Conservation (phyloP, 805 yeast genomes). For the Pichia cephalocereana region DNA sequence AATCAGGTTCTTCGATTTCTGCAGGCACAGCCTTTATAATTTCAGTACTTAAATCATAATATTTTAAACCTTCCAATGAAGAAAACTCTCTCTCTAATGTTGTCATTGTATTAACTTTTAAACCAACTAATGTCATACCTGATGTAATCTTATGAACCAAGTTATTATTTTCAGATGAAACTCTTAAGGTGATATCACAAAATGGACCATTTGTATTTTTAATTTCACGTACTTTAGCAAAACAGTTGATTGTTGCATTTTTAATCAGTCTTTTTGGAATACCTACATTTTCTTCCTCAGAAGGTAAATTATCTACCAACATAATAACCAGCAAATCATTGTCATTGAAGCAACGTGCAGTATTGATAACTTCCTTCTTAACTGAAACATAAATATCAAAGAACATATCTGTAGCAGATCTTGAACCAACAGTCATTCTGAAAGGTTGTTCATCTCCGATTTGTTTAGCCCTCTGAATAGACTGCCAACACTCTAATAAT, state of each 20-base stretch:
- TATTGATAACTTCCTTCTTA: conserved; percentile 40
- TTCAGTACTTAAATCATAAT: conserved; percentile 64
- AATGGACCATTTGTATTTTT: conserved; percentile 57
- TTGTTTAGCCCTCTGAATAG: conserved; percentile 63
- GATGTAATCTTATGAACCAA: conserved; percentile 52
- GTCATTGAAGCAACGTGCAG: conserved; percentile 49
- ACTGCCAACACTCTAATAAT: conserved; percentile 90
- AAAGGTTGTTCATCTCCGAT: conserved; percentile 55
- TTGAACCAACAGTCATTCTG: conserved; percentile 60
- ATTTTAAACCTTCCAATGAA: conserved; percentile 71
- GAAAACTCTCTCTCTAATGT: conserved; percentile 91
- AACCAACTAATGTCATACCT: conserved; percentile 51
- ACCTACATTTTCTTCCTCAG: conserved; percentile 18
- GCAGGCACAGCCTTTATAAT: conserved; percentile 63
- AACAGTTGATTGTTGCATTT: conserved; percentile 40
- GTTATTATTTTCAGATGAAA: conserved; percentile 34
- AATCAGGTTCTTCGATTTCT: conserved; percentile 28
- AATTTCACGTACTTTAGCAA: conserved; percentile 73
- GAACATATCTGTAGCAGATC: conserved; percentile 77
- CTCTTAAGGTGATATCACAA: conserved; percentile 67
- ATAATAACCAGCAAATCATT: conserved; percentile 68
- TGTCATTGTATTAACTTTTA: conserved; percentile 76
- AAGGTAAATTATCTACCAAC: conserved; percentile 33
- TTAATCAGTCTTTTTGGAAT: conserved; percentile 13
- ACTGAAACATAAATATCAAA: conserved; percentile 78